Base-by-base conservation (phyloP, 2,329 filamentous ascomycete genomes). In the Colletotrichum sansevieriae region DNA sequence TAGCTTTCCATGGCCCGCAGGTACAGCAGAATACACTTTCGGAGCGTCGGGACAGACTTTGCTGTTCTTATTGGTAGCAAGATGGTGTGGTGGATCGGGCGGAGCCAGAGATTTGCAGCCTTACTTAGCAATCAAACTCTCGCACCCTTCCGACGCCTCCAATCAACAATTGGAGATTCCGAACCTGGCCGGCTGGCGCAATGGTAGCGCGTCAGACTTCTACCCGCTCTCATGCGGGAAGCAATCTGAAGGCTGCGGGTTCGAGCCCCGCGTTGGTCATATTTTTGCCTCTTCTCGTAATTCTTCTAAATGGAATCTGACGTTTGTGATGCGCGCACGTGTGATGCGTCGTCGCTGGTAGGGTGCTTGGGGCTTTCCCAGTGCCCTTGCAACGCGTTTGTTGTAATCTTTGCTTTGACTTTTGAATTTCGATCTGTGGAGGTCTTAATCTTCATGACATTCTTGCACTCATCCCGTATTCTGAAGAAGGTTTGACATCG, bases 141-240 rank as follows among this genome's bases (percentile, higher is more conserved):
- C n/a, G 8, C 3, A 3, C 1, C 4, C 2, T 1, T 12, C 0
- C 41, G 65, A 65, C 46, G 47, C 47, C 39, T 55, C 65, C 47
- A 59, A 68, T 65, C 37, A 56, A 41, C 33, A 49, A 41, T 56
- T 68, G 62, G 62, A 51, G 46, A 51, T 6, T 10, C 37, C 15
- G 25, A 33, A 47, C 33, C 13, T 55, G 65, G 66, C 66, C 66
- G 66, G 55, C 66, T 69, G 66, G 66, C 66, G 66, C 63, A 69
- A 69, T 69, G 66, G 66, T 69, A 69, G 66, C 66, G 66, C 66
- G 49, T 69, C 66, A 69, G 66, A 69, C 66, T 69, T 69, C 66
- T 69, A 68, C 11, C 4, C 3, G 39, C 7, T 2, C 0, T 2
- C 0, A 0, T 46, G 37, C 4, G 13, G 15, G 22, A 22, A 35